Percentiles rank a stretch among this genome's conserved stretches.
Evolutionary conservation across 257 asterid genomes (phyloP).

Genomic region (Solanum corneliomulleri): DNA sequence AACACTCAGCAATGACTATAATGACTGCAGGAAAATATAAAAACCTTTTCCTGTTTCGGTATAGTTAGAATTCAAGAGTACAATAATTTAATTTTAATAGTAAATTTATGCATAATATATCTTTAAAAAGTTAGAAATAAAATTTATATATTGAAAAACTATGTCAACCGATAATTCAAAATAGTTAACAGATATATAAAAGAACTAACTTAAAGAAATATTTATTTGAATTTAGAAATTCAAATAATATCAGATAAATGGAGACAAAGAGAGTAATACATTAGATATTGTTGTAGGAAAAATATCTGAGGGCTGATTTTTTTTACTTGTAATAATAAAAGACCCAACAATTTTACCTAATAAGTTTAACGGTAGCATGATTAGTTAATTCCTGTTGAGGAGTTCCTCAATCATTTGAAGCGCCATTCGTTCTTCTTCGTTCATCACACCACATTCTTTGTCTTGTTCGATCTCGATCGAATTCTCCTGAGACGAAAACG

Average conservation of each 20-base stretch:
- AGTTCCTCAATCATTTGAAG: constrained; percentile 53
- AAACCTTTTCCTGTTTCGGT: not conserved
- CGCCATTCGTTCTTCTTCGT: constrained; percentile 42
- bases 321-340: not conserved
- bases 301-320: not conserved
- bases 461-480: not conserved
- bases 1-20: not conserved
- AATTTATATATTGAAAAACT: too few relatives aligned
- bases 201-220: too few relatives aligned
- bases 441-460: not conserved
- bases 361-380: not conserved
- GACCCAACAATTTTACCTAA: not conserved
- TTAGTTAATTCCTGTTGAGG: constrained; percentile 28
- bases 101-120: too few relatives aligned
- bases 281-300: not conserved
- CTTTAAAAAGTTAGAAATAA: too few relatives aligned
- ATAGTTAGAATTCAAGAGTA: too few relatives aligned
- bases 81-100: too few relatives aligned
- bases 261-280: too few relatives aligned
- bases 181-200: too few relatives aligned
- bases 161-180: too few relatives aligned
- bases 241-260: too few relatives aligned
- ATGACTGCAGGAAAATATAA: not conserved
- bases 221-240: too few relatives aligned
- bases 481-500: not conserved